Conservation (phyloP, 2,329 filamentous ascomycete species). For the Fusarium zealandicum region DNA sequence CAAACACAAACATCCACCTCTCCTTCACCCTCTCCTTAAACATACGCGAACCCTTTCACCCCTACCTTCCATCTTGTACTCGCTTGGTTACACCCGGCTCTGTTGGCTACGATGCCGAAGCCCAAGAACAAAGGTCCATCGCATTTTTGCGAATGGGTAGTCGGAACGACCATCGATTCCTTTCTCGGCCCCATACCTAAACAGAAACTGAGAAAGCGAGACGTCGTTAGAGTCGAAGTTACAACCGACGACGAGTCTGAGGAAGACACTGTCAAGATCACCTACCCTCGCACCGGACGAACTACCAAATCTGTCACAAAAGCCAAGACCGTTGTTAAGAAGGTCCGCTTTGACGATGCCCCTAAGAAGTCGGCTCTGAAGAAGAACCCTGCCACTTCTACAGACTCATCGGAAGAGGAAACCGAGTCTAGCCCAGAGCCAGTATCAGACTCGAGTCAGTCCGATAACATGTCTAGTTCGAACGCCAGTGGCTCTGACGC, state of each 20-base stretch:
- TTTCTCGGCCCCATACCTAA: slow-evolving; percentile 41
- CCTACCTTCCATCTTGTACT: neutral
- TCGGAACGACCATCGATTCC: slow-evolving; percentile 47
- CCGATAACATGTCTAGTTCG: slow-evolving; percentile 23
- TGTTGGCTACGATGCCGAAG: slow-evolving; percentile 20
- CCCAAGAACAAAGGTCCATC: slow-evolving; percentile 32
- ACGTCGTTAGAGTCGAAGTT: slow-evolving; percentile 51
- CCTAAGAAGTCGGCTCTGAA: slow-evolving; percentile 38
- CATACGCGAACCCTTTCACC: neutral
- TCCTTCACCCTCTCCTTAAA: slow-evolving; percentile 4
- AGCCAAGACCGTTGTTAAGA: slow-evolving; percentile 45
- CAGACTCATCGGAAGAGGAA: slow-evolving; percentile 34
- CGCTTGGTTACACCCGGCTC: slow-evolving; percentile 7
- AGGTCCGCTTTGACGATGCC: slow-evolving; percentile 52
- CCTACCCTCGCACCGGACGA: slow-evolving; percentile 53
- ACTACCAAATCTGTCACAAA: slow-evolving; percentile 1
- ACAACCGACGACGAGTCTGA: slow-evolving; percentile 61
- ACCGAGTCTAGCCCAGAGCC: slow-evolving; percentile 32
- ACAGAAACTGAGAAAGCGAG: slow-evolving; percentile 38
- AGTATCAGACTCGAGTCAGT: slow-evolving; percentile 36
- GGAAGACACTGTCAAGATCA: slow-evolving; percentile 56
- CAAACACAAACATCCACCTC: neutral
- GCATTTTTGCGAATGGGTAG: slow-evolving; percentile 52
- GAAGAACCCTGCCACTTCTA: slow-evolving; percentile 29
- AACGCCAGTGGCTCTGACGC: slow-evolving; percentile 28